Percentiles rank a stretch among this genome's conserved stretches.
Conservation (phyloP, 306 rosid genomes). For the Datisca glomerata region DNA sequence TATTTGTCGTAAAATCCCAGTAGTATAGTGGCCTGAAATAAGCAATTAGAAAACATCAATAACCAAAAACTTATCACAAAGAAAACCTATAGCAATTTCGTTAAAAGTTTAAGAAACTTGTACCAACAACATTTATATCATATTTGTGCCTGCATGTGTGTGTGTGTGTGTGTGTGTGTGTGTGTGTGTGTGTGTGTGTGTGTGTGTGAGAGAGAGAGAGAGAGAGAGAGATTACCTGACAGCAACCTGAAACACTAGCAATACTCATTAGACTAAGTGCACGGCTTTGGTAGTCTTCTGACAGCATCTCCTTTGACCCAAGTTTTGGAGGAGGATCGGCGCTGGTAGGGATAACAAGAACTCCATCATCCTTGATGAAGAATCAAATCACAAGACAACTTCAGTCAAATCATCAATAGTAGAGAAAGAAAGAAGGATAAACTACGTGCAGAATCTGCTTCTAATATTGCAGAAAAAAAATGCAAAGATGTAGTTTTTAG, state of each 20-base stretch:
- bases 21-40: conserved; percentile 87
- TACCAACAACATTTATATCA: too few species aligned
- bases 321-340: conserved; percentile 89
- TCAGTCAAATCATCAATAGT: background rate
- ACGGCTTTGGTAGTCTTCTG: conserved; percentile 58
- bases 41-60: too few species aligned
- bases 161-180: too few species aligned
- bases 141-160: too few species aligned
- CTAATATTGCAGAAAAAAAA: background rate
- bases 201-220: background rate
- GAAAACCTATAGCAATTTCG: too few species aligned
- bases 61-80: too few species aligned
- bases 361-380: conserved; percentile 73
- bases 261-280: conserved; percentile 61
- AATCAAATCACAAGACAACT: conserved; percentile 1
- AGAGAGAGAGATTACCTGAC: conserved; percentile 52
- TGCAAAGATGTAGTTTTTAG: background rate
- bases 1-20: conserved; percentile 61
- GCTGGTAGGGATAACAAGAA: conserved; percentile 82
- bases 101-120: too few species aligned
- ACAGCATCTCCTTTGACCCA: conserved; percentile 69
- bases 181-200: background rate
- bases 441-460: background rate
- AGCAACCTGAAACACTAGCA: conserved; percentile 95
- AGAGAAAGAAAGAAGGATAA: background rate